Base-by-base conservation (phyloP, 2,329 filamentous ascomycete species). In the Alternaria arbusti region DNA sequence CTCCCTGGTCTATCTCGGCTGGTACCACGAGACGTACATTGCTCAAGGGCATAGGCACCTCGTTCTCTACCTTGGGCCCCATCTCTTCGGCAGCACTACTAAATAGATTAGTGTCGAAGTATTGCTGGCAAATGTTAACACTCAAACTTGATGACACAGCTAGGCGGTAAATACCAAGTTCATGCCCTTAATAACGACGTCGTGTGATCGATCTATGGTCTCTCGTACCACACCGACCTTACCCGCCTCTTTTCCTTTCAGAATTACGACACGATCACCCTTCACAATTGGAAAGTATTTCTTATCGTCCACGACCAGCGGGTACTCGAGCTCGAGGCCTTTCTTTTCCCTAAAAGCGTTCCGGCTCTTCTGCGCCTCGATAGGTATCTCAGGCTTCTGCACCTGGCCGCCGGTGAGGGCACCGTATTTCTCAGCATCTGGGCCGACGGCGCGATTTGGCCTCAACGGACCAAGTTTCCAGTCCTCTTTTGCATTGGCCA, bases 11-110 rank as follows among this genome's bases (percentile, higher is more conserved):
- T 15, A 84, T 84, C 57, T 96, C 69, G 57, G 74, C 84, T 22
- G 92, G 89, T 75, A 92, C 89, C 52, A 98, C 93, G 32, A 97
- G 91, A 61, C 93, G 92, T 67, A 98, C 85, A 65, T 91, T 85
- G 32, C 87, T 86, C 73, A 96, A 85, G 57, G 91, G 86, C 30
- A 97, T 79, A 30, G 89, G 83, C 56, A 87, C 77, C 71, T 86
- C 83, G 61, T 85, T 76, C 74, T 71, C 84, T 49, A 85, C 80
- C 61, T 86, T 79, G 70, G 60, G 81, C 71, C 62, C 79, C 76
- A 74, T 82, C 78, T 65, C 74, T 71, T 57, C 64, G 12, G 28
- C 54, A 22, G 54, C 61, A 5, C 45, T 40, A 47, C 60, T 65
- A 69, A 66, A 86, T 46, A 82, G 63, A 10, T 81, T 79, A 17